Conservation (phyloP, 2,329 filamentous ascomycete genomes). For the Gnomoniopsis sp. region DNA sequence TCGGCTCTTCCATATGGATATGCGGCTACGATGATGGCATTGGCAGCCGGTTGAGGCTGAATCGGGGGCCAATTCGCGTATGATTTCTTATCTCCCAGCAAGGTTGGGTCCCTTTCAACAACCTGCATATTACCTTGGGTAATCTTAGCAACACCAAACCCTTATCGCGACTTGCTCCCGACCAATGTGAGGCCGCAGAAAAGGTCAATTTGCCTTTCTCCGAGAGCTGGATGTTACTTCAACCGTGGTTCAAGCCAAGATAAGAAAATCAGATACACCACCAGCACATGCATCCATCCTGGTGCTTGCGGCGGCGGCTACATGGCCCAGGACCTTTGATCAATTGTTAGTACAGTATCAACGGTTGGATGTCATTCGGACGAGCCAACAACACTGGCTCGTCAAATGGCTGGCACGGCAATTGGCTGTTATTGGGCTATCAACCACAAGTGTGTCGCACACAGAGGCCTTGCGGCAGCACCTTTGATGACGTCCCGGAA, state of each 20-base stretch:
- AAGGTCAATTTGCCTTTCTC: constrained; percentile 10
- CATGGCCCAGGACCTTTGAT: neutral
- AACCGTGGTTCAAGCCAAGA: neutral
- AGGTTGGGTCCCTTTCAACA: neutral
- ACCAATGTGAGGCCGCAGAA: constrained; percentile 1
- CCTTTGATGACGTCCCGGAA: too few relatives aligned
- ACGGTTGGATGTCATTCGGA: too few relatives aligned
- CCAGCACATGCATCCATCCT: neutral
- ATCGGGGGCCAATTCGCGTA: too few relatives aligned
- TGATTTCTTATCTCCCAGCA: neutral
- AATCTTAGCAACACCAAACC: neutral
- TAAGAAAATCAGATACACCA: neutral
- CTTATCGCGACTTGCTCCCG: constrained; percentile 9
- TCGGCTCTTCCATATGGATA: too few relatives aligned
- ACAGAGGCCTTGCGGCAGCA: too few relatives aligned
- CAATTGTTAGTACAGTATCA: too few relatives aligned
- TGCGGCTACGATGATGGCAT: too few relatives aligned
- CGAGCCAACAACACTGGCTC: too few relatives aligned
- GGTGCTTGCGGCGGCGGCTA: neutral
- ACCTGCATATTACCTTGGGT: neutral
- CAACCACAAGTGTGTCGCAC: too few relatives aligned
- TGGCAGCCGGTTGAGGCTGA: too few relatives aligned
- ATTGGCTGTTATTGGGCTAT: too few relatives aligned
- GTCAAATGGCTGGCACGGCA: too few relatives aligned
- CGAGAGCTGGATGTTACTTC: neutral